A percentile compares a stretch with the other conserved stretches of the same genome.
Evolutionary conservation across 2,329 filamentous ascomycete species (phyloP).

Genomic region (Neoscytalidium dimidiatum): DNA sequence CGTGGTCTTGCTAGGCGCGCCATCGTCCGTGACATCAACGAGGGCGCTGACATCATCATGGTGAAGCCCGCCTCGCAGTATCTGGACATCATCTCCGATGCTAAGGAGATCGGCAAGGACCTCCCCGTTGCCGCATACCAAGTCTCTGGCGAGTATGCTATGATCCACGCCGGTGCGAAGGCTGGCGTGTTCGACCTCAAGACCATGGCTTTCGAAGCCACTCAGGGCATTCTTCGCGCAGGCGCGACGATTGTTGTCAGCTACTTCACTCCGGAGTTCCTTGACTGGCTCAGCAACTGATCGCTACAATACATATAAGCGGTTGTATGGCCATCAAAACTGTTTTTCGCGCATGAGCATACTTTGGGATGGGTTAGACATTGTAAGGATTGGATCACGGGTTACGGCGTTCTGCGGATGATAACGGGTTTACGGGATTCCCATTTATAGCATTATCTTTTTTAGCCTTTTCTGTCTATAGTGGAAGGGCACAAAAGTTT

Average conservation of each 20-base stretch:
- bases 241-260: conserved; percentile 91
- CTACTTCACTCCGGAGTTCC: conserved; percentile 85
- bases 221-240: conserved; percentile 88
- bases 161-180: conserved; percentile 95
- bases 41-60: conserved; percentile 98
- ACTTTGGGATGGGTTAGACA: background rate
- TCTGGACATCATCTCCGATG: conserved; percentile 95
- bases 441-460: conserved; percentile 7
- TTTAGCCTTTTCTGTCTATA: background rate
- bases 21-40: conserved; percentile 84
- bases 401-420: background rate
- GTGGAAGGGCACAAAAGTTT: conserved; percentile 2
- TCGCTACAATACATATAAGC: background rate
- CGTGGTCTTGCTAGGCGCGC: conserved; percentile 89
- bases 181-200: conserved; percentile 96
- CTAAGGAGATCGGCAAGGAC: conserved; percentile 89
- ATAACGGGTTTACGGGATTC: background rate
- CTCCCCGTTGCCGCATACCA: conserved; percentile 95
- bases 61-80: conserved; percentile 97
- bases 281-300: conserved; percentile 59
- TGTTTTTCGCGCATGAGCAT: background rate
- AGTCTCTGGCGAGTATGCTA: conserved; percentile 94
- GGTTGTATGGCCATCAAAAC: no score
- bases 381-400: background rate
- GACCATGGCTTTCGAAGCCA: conserved; percentile 91